Conservation (phyloP, 2,329 filamentous ascomycete genomes). For the Fusarium xyrophilum region DNA sequence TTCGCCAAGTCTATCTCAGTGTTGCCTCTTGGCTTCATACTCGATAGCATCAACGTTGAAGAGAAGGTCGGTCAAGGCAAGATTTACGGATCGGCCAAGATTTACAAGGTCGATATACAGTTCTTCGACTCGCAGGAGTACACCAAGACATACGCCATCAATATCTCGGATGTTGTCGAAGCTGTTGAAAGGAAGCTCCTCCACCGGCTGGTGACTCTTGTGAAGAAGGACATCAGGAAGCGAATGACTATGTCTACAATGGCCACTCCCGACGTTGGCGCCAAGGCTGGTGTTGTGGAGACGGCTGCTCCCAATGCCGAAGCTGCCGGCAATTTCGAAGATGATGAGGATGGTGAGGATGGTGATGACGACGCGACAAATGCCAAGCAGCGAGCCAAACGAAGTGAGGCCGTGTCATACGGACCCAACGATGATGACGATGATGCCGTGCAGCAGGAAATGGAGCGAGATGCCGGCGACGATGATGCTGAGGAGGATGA, state of each 20-base stretch:
- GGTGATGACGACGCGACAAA: conserved; percentile 80
- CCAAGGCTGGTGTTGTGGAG: conserved; percentile 61
- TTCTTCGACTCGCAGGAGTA: conserved; percentile 90
- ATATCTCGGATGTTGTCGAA: conserved; percentile 74
- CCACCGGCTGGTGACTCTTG: conserved; percentile 71
- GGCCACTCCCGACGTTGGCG: conserved; percentile 76
- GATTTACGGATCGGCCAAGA: conserved; percentile 75
- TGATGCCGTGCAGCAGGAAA: conserved; percentile 71
- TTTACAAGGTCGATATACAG: conserved; percentile 80
- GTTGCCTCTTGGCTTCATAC: conserved; percentile 80
- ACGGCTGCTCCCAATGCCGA: conserved; percentile 50
- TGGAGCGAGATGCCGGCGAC: conserved; percentile 66
- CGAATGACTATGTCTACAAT: conserved; percentile 70
- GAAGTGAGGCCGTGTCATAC: conserved; percentile 83
- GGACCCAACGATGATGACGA: conserved; percentile 94
- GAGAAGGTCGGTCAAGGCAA: conserved; percentile 79
- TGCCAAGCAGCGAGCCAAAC: conserved; percentile 77
- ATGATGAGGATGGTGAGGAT: conserved; percentile 66
- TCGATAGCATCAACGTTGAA: conserved; percentile 80
- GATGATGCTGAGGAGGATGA: conserved; percentile 66
- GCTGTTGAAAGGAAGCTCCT: conserved; percentile 85
- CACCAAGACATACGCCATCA: conserved; percentile 82
- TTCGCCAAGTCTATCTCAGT: conserved; percentile 94
- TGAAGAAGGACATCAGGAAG: conserved; percentile 84
- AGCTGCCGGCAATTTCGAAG: conserved; percentile 46